These are phyloP conservation scores for Mortierella sp. DNA, from an alignment of 371 early-diverging fungal genomes.

Conservation along the genomic window DNA sequence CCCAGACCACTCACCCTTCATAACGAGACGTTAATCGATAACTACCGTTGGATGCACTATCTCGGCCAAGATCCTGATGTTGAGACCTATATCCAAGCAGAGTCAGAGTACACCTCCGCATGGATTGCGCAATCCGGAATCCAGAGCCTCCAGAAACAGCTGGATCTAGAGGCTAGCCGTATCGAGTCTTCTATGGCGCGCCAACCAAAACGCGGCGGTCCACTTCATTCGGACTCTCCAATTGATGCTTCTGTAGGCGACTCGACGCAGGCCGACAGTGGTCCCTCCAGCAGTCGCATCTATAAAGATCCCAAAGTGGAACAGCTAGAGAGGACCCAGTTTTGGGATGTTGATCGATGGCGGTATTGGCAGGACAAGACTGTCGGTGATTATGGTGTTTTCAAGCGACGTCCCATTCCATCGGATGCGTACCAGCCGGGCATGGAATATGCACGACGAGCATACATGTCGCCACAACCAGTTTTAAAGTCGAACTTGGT, in stretches of 20 bases:
- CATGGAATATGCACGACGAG: neutral
- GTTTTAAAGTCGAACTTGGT: neutral
- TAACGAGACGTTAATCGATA: constrained; percentile 56
- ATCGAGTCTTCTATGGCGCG: constrained; percentile 18
- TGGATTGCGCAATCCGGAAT: constrained; percentile 39
- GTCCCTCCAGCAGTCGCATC: neutral
- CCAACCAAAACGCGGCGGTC: neutral
- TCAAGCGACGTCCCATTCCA: constrained; percentile 30
- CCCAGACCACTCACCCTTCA: constrained; percentile 51
- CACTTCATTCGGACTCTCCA: neutral
- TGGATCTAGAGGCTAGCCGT: constrained; percentile 30
- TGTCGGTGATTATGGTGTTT: constrained; percentile 31
- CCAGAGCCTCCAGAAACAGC: constrained; percentile 27
- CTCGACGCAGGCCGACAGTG: neutral
- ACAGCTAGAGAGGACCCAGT: constrained; percentile 36
- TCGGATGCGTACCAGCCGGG: neutral
- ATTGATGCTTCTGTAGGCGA: neutral
- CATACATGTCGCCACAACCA: neutral
- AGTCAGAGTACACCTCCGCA: constrained; percentile 55
- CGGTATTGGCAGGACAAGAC: constrained; percentile 48
- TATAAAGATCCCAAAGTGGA: neutral
- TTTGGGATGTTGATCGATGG: constrained; percentile 53
- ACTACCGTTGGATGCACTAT: constrained; percentile 62
- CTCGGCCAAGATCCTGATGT: constrained; percentile 60
- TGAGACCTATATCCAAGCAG: constrained; percentile 55